phyloP scores from a whole-genome alignment of 2,329 filamentous ascomycete species.

The Stemphylium beticola region DNA sequence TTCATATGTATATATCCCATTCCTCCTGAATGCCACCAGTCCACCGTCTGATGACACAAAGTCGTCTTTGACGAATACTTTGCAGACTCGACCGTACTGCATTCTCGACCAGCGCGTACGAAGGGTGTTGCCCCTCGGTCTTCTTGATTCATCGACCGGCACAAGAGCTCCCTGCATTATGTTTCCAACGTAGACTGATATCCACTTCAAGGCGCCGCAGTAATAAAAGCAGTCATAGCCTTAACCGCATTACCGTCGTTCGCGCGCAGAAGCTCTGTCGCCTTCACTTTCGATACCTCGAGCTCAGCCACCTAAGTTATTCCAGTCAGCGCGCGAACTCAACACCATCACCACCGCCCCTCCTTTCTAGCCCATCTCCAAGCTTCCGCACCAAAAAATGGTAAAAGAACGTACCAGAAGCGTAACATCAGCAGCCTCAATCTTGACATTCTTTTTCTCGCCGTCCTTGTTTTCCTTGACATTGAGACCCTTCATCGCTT shows the following conservation, averaged over 20 bases:
- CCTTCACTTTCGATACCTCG: slow-evolving; percentile 73
- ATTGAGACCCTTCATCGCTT: slow-evolving; percentile 71
- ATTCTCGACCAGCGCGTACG: too few species aligned
- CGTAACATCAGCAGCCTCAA: slow-evolving; percentile 73
- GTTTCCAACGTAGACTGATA: neutral
- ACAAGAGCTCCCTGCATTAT: neutral
- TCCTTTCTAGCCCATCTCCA: too few species aligned
- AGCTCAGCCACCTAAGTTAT: slow-evolving; percentile 65
- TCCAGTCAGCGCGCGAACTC: slow-evolving; percentile 4
- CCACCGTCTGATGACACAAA: too few species aligned
- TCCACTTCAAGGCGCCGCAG: slow-evolving; percentile 25
- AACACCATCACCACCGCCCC: neutral
- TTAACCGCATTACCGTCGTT: slow-evolving; percentile 73
- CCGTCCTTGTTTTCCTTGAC: slow-evolving; percentile 50
- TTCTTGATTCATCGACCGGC: too few species aligned
- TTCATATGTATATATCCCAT: too few species aligned
- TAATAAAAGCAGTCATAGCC: slow-evolving; percentile 68
- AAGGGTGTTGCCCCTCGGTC: too few species aligned
- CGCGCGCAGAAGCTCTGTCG: slow-evolving; percentile 74
- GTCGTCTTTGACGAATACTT: too few species aligned
- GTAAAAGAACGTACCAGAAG: slow-evolving; percentile 64
- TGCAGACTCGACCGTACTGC: too few species aligned
- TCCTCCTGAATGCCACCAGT: too few species aligned
- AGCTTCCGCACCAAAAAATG: too few species aligned
- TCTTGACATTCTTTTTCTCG: slow-evolving; percentile 66